Evolutionary conservation across 306 rosid species (phyloP), one percentile per base, ranked within the genome.

Genomic region (Phaseolus lunatus): DNA sequence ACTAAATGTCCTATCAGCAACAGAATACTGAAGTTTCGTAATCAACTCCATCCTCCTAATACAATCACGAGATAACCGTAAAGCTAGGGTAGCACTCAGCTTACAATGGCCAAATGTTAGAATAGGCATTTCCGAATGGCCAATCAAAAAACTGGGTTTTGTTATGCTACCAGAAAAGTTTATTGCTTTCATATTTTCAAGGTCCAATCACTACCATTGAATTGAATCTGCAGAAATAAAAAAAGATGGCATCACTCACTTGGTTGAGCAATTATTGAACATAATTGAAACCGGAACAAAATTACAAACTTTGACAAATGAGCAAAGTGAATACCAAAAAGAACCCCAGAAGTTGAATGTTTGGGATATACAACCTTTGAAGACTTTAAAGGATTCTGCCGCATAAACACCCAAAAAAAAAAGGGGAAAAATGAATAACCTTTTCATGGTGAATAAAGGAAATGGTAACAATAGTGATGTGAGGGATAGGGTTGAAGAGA

Each of bases 61-160:
- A 16, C 15, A 43, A 12, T 43, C 15, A 11, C 48, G 48, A 11
- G 48, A 12, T 12, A 43, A 43, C 48, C 48, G 48, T 10, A 89
- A 84, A 44, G 78, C 76, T 61, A 85, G 77, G 41, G 81, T 67
- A n/a, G 92, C 84, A 83, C 44, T 67, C 69, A 78, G 68, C 75
- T 82, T 88, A 50, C 88, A 81, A 72, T 83, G 81, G 58, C 75
- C 86, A 70, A 83, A 80, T 64, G 88, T 33, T 70, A 88, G 70
- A 63, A 85, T 59, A 50, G 96, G 90, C 80, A 88, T 79, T 83
- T 92, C 91, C 24, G 86, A 83, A 73, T 73, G 87, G 48, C 82
- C 62, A 70, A 87, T 73, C 73, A 74, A 78, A 78, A 86, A 85
- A 80, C 72, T 81, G 59, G 97, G 99, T 80, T 81, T 91, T 33